These are phyloP conservation scores for Fraxinus ornus DNA, from an alignment of 305 asterid genomes.

Conservation along the genomic window DNA sequence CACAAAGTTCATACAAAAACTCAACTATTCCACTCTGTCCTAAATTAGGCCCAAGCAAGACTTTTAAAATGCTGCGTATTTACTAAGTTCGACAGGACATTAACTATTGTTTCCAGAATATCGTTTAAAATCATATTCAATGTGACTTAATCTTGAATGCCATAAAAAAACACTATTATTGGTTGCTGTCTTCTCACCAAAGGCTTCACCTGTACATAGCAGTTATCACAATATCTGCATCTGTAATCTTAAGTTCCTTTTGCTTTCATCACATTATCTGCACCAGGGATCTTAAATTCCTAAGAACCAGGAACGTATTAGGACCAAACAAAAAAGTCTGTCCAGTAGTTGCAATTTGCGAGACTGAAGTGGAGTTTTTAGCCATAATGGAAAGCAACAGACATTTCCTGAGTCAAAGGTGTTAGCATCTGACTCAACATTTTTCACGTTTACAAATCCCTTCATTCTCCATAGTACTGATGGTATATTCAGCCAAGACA, in stretches of 20 bases:
- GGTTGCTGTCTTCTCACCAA: not conserved
- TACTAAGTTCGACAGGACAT: not conserved
- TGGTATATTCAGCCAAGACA: not conserved
- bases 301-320: not conserved
- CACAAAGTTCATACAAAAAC: not conserved
- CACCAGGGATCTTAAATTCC: not conserved
- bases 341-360: not conserved
- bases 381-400: not conserved
- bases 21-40: not conserved
- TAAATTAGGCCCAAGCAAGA: not conserved
- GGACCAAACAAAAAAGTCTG: not conserved
- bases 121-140: not conserved
- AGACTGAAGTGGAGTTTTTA: not conserved
- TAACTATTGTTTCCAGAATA: not conserved
- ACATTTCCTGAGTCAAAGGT: not conserved
- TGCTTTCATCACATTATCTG: not conserved
- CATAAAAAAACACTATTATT: not conserved
- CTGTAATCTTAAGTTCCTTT: not conserved
- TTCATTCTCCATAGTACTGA: not conserved
- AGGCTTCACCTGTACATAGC: not conserved
- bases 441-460: not conserved
- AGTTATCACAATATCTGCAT: not conserved
- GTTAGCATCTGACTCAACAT: not conserved
- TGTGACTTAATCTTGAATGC: not conserved
- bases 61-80: not conserved